Conservation (phyloP, 129 eudicot species). For the Escallonia rubra region DNA sequence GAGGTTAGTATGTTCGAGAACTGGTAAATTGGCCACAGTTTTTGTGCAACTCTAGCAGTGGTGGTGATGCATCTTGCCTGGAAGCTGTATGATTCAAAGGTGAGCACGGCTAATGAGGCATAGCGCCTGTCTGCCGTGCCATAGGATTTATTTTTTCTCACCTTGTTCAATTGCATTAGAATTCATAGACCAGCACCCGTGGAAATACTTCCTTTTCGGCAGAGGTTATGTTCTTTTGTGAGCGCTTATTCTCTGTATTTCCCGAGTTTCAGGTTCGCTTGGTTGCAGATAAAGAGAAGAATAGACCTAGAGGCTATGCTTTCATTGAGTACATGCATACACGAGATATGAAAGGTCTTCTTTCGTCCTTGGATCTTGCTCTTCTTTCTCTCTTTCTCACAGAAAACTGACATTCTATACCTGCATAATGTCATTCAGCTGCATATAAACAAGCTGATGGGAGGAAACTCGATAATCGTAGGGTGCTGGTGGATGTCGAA, state of each 20-base stretch:
- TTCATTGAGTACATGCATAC: constrained; percentile 91
- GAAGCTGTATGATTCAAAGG: constrained; percentile 79
- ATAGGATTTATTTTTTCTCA: constrained; percentile 40
- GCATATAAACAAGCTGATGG: constrained; percentile 99
- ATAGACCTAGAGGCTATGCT: constrained; percentile 92
- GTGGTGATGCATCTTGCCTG: constrained; percentile 73
- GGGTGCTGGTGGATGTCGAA: constrained; percentile 97
- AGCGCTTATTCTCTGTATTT: background rate
- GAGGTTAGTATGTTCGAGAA: constrained; percentile 54
- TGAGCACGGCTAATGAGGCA: constrained; percentile 99
- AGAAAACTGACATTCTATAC: background rate
- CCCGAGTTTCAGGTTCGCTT: constrained; percentile 72
- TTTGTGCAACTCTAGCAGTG: constrained; percentile 69
- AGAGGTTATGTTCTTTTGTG: background rate
- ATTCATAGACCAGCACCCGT: constrained; percentile 14
- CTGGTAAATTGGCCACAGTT: constrained; percentile 62
- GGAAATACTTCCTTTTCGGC: constrained; percentile 2
- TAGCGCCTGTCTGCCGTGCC: constrained; percentile 97
- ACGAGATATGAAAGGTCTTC: constrained; percentile 94
- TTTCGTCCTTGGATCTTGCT: background rate
- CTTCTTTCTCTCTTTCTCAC: background rate
- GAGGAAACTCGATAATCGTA: constrained; percentile 85
- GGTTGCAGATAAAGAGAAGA: constrained; percentile 70
- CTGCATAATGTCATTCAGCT: constrained; percentile 45
- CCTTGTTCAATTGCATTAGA: constrained; percentile 15